These are phyloP conservation scores for Phytophthora ohioensis DNA, from an alignment of 352 stramenopile genomes.

Conservation along the genomic window DNA sequence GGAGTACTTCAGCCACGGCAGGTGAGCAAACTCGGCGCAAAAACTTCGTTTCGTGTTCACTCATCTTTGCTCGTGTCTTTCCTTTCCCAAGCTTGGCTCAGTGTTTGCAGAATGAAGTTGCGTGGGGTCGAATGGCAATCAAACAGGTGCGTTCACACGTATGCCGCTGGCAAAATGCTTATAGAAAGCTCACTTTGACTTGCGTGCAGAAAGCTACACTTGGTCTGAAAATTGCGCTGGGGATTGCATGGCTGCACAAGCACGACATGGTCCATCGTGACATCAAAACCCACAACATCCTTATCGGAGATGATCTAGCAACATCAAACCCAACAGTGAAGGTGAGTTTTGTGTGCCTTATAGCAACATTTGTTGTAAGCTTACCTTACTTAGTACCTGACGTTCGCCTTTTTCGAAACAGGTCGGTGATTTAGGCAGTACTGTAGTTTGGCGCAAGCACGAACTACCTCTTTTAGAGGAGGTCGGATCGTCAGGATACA, in stretches of 20 bases:
- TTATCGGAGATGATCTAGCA: conserved; percentile 28
- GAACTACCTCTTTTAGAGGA: conserved; percentile 39
- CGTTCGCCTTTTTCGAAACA: conserved; percentile 3
- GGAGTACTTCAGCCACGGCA: conserved; percentile 44
- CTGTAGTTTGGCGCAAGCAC: conserved; percentile 14
- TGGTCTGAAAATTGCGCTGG: conserved; percentile 43
- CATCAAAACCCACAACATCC: conserved; percentile 58
- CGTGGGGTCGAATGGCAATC: conserved; percentile 39
- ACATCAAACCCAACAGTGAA: conserved; percentile 33
- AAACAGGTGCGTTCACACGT: conserved; percentile 30
- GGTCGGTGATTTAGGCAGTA: conserved; percentile 53
- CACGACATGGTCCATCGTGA: conserved; percentile 54
- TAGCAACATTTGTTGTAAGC: no score
- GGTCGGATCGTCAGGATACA: conserved; percentile 53
- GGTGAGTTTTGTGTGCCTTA: conserved; percentile 21
- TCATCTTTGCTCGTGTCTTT: not conserved
- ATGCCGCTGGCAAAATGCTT: not conserved
- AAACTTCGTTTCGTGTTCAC: not conserved
- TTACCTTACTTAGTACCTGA: no score
- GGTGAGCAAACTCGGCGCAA: conserved; percentile 19
- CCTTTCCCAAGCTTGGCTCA: conserved; percentile 37
- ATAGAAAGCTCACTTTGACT: not conserved
- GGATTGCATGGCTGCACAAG: conserved; percentile 44
- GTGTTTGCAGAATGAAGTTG: conserved; percentile 39
- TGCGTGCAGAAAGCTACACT: conserved; percentile 39